Evolutionary conservation across 495 filamentous ascomycete species (phyloP).

Genomic region (Chlorociboria aeruginascens): DNA sequence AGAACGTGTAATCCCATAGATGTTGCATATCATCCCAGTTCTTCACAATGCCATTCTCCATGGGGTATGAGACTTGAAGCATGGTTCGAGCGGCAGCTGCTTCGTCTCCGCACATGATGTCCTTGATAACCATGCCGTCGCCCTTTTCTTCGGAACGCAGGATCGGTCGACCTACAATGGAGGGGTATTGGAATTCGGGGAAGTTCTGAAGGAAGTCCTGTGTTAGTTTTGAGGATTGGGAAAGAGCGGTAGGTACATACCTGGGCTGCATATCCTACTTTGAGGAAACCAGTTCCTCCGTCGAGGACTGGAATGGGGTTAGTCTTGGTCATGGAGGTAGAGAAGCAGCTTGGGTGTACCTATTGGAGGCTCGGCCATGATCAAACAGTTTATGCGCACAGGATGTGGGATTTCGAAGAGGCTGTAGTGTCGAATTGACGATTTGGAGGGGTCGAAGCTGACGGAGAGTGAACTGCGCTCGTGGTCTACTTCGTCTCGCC

Average conservation of each 20-base stretch:
- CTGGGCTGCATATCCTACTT: conserved; percentile 93
- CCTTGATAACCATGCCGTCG: conserved; percentile 66
- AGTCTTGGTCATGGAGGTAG: conserved; percentile 13
- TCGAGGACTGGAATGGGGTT: conserved; percentile 67
- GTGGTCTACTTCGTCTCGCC: neutral
- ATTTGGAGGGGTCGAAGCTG: conserved; percentile 2
- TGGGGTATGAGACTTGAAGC: conserved; percentile 96
- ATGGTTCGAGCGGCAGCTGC: conserved; percentile 88
- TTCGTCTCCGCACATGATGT: conserved; percentile 99
- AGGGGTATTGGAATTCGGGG: conserved; percentile 95
- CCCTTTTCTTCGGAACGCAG: conserved; percentile 81
- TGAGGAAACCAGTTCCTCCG: conserved; percentile 99
- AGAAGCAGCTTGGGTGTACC: conserved; percentile 32
- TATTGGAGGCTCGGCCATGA: conserved; percentile 63
- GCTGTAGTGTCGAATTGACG: neutral
- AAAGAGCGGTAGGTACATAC: conserved; percentile 27
- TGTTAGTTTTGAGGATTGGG: conserved; percentile 1
- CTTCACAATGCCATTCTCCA: conserved; percentile 99
- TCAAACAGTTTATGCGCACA: conserved; percentile 13
- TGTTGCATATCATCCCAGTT: conserved; percentile 99
- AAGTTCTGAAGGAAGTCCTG: conserved; percentile 57
- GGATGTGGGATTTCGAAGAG: too few species aligned
- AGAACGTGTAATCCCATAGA: conserved; percentile 98
- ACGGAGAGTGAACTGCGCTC: conserved; percentile 1
- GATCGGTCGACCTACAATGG: conserved; percentile 96